These are phyloP conservation scores for Ophiognomonia clavigignenti-juglandacearum DNA, from an alignment of 2,329 filamentous ascomycete species.

Conservation along the genomic window DNA sequence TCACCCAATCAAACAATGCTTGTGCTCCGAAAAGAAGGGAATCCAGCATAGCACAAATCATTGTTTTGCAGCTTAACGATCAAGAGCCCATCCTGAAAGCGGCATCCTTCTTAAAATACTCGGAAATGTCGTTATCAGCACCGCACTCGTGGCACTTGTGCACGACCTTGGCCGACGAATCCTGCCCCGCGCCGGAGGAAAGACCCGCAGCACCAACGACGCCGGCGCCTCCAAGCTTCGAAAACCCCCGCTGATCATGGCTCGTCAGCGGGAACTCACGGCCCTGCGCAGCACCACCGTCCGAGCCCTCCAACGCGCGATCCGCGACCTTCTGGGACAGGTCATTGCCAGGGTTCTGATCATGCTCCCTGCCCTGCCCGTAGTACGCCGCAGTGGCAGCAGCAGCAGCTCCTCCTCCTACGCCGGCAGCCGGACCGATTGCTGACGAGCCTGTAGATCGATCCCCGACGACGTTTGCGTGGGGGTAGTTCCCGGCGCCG, in stretches of 20 bases:
- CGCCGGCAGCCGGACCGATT: neutral
- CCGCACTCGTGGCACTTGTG: constrained; percentile 20
- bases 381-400: constrained; percentile 3
- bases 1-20: too few species aligned
- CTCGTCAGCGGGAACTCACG: too few species aligned
- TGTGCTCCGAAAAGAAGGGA: too few species aligned
- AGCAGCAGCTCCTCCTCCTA: neutral
- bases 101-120: constrained; percentile 19
- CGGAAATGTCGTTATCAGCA: constrained; percentile 19
- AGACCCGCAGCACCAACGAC: neutral
- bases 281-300: constrained; percentile 6
- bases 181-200: constrained; percentile 11
- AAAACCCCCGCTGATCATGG: too few species aligned
- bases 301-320: constrained; percentile 3
- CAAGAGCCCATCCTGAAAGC: neutral
- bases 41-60: too few species aligned
- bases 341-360: constrained; percentile 1
- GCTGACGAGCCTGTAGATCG: too few species aligned
- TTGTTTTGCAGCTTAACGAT: too few species aligned
- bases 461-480: too few species aligned
- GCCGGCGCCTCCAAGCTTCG: neutral
- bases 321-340: constrained; percentile 6
- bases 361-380: constrained; percentile 9
- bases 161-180: constrained; percentile 16
- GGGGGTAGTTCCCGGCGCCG: too few species aligned